These are phyloP conservation scores for Fusarium temperatum DNA, from an alignment of 2,329 filamentous ascomycete species.

Conservation along the genomic window DNA sequence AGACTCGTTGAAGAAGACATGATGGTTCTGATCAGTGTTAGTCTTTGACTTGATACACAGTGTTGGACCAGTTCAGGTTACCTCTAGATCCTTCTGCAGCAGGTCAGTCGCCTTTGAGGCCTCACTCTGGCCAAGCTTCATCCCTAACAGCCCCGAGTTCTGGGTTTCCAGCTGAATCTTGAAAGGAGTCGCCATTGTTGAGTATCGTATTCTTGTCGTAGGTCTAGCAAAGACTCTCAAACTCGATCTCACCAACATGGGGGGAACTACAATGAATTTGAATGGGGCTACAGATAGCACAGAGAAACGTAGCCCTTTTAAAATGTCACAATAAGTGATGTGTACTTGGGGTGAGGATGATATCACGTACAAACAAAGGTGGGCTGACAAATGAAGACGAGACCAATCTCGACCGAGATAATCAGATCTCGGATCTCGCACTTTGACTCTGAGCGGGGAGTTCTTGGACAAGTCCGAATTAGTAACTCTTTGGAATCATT, in stretches of 20 bases:
- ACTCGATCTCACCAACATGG: slow-evolving; percentile 23
- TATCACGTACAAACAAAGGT: slow-evolving; percentile 10
- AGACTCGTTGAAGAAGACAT: slow-evolving; percentile 80
- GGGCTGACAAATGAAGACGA: slow-evolving; percentile 20
- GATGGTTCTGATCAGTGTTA: slow-evolving; percentile 55
- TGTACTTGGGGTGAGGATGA: background rate
- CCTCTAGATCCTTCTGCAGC: slow-evolving; percentile 78
- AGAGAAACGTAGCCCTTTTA: background rate
- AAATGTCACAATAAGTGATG: background rate
- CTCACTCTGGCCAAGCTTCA: slow-evolving; percentile 63
- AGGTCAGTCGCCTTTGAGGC: slow-evolving; percentile 72
- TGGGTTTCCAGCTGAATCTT: slow-evolving; percentile 58
- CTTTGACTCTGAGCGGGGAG: background rate
- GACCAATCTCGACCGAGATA: background rate
- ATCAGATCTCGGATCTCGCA: slow-evolving; percentile 2
- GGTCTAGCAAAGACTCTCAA: slow-evolving; percentile 25
- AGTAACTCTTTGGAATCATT: slow-evolving; percentile 5
- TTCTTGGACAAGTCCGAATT: background rate
- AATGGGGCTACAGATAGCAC: background rate
- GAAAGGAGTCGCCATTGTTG: slow-evolving; percentile 57
- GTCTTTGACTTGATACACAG: background rate
- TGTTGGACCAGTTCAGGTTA: slow-evolving; percentile 21
- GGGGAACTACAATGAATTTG: background rate
- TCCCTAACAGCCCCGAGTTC: slow-evolving; percentile 60
- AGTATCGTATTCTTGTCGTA: background rate